Conservation (phyloP, 2,329 filamentous ascomycete genomes). For the Penicillium sp. region DNA sequence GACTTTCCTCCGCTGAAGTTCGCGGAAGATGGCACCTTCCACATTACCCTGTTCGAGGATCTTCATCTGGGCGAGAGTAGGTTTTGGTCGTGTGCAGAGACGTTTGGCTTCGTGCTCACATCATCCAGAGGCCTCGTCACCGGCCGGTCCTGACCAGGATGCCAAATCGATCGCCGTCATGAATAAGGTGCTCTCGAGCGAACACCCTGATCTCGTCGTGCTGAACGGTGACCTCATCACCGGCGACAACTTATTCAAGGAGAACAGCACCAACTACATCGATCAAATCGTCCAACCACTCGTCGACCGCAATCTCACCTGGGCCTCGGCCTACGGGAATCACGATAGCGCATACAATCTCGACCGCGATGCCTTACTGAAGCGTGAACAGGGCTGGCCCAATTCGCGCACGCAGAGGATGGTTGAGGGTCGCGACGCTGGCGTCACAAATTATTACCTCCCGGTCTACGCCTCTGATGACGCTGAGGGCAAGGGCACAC, state of each 20-base stretch:
- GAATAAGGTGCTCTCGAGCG: conserved; percentile 51
- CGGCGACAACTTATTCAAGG: conserved; percentile 54
- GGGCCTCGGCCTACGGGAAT: conserved; percentile 66
- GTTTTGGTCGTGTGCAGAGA: background rate
- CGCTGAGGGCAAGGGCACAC: conserved; percentile 36
- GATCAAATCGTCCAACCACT: conserved; percentile 56
- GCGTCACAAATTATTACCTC: conserved; percentile 52
- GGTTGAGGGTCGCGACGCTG: conserved; percentile 36
- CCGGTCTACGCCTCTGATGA: conserved; percentile 40
- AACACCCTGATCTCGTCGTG: conserved; percentile 56
- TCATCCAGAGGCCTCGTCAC: conserved; percentile 36
- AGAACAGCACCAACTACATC: conserved; percentile 53
- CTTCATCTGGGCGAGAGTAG: conserved; percentile 65
- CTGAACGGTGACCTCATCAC: conserved; percentile 67
- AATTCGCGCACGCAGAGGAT: conserved; percentile 42
- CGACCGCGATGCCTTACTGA: conserved; percentile 39
- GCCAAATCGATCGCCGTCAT: conserved; percentile 54
- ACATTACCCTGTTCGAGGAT: conserved; percentile 60
- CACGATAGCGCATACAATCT: conserved; percentile 60
- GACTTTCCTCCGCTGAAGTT: conserved; percentile 16
- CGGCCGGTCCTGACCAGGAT: conserved; percentile 43
- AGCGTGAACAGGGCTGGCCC: conserved; percentile 35
- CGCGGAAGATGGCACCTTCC: conserved; percentile 34
- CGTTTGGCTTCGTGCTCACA: background rate
- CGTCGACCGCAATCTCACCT: conserved; percentile 50